Conservation (phyloP, 2,329 filamentous ascomycete species). For the Orbilia oligospora region DNA sequence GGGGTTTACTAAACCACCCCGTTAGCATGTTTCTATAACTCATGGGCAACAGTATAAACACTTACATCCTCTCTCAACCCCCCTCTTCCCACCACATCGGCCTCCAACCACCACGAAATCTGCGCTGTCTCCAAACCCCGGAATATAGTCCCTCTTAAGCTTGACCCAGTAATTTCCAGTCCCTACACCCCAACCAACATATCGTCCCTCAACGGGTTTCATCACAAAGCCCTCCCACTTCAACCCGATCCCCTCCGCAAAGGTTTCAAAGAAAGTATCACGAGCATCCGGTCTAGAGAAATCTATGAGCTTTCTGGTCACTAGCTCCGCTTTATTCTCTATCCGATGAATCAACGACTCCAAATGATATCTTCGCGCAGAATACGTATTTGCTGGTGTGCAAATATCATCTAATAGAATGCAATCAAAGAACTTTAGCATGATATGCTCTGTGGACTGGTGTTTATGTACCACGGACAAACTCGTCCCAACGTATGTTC, state of each 20-base stretch:
- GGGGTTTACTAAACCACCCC: constrained; percentile 77
- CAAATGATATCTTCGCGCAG: constrained; percentile 75
- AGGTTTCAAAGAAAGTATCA: constrained; percentile 74
- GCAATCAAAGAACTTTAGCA: constrained; percentile 76
- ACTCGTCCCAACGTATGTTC: constrained; percentile 78
- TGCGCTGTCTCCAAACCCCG: constrained; percentile 82
- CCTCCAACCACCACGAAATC: constrained; percentile 86
- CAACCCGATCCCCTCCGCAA: constrained; percentile 77
- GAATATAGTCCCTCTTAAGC: constrained; percentile 88
- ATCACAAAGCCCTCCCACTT: constrained; percentile 84
- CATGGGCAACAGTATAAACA: neutral
- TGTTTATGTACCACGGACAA: constrained; percentile 68
- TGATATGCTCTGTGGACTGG: constrained; percentile 69
- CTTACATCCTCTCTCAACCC: constrained; percentile 54
- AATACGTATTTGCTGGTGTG: constrained; percentile 71
- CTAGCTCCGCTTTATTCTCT: constrained; percentile 76
- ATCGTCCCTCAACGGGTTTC: constrained; percentile 82
- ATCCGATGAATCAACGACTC: constrained; percentile 72
- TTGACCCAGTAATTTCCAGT: constrained; percentile 75
- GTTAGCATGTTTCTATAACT: constrained; percentile 36
- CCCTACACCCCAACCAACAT: constrained; percentile 73
- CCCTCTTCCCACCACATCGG: constrained; percentile 66
- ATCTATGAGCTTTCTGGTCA: constrained; percentile 77
- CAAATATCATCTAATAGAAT: constrained; percentile 73
- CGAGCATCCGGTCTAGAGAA: constrained; percentile 72